Evolutionary conservation across 2,329 filamentous ascomycete species (phyloP), one percentile per base, ranked within the genome.

Genomic region (Pseudogymnoascus sp.): DNA sequence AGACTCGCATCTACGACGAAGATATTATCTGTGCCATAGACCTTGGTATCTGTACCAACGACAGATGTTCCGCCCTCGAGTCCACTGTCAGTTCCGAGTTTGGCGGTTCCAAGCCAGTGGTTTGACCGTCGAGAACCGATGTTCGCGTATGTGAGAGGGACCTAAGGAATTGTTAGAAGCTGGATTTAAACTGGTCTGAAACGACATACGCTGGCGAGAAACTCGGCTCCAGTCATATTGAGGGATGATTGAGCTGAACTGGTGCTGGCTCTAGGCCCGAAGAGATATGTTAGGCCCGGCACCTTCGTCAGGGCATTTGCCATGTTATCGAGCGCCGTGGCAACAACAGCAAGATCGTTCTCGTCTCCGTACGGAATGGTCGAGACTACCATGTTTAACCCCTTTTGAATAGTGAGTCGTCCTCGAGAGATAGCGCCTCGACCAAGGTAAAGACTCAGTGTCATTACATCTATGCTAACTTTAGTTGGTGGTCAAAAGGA

Each of bases 1-100:
- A 90, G 86, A 65, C 82, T 83, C 0, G 83, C 87, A 69, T 90
- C 87, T 3, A 89, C 84, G 12, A 89, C 82, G 69, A 86, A 88
- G 46, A 88, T 76, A 74, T 89, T 88, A 68, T 88, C 84, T 0
- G 83, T 88, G 42, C 86, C 86, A 69, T 84, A 88, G 6, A 89
- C 84, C 74, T 82, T 84, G 63, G 84, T 82, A 73, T 88, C 77
- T 9, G 78, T 72, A 68, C 88, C 86, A 1, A 88, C 86, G 2
- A 89, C 86, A 1, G 84, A 77, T 5, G 77, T 80, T 14, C 85
- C 84, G 46, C 75, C 75, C 59, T 74, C 66, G 9, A 81, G 80
- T 11, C 83, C 83, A 59, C 84, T 81, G 63, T 84, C 79, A 0
- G 75, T 76, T 11, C 86, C 86, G 68, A 88, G 78, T 72, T 87